These are phyloP conservation scores for Cladosporium velox DNA, from an alignment of 2,329 filamentous ascomycete species.

Conservation along the genomic window DNA sequence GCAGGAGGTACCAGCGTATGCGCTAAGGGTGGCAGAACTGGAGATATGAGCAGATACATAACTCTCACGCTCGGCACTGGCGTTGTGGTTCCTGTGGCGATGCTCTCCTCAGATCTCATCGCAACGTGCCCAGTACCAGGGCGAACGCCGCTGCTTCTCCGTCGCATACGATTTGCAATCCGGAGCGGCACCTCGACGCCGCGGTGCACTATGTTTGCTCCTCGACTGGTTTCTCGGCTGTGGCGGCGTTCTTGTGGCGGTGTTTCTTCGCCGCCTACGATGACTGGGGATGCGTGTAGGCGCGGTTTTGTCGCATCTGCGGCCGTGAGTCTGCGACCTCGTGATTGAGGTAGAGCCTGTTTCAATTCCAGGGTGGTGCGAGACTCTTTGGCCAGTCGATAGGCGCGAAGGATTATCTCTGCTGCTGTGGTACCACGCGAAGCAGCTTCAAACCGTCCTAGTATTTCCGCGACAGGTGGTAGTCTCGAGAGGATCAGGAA, in stretches of 20 bases:
- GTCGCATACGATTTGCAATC: slow-evolving; percentile 33
- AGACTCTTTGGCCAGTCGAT: slow-evolving; percentile 66
- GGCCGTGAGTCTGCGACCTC: slow-evolving; percentile 33
- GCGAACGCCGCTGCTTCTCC: slow-evolving; percentile 24
- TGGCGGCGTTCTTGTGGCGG: slow-evolving; percentile 41
- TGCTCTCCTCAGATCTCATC: slow-evolving; percentile 36
- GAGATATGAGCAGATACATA: slow-evolving; percentile 50
- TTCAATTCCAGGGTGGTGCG: slow-evolving; percentile 47
- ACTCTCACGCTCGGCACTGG: slow-evolving; percentile 25
- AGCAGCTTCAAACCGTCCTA: slow-evolving; percentile 60
- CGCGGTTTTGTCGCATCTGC: slow-evolving; percentile 20
- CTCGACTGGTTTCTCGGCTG: slow-evolving; percentile 44
- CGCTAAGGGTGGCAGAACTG: slow-evolving; percentile 48
- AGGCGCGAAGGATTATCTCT: slow-evolving; percentile 71
- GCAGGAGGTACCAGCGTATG: slow-evolving; percentile 36
- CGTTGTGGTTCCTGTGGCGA: slow-evolving; percentile 30
- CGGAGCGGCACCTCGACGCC: slow-evolving; percentile 44
- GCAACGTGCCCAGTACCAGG: slow-evolving; percentile 12
- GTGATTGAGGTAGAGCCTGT: slow-evolving; percentile 34
- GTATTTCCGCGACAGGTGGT: slow-evolving; percentile 59
- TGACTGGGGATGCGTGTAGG: slow-evolving; percentile 24
- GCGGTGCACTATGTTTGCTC: slow-evolving; percentile 40
- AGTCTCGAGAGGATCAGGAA: slow-evolving; percentile 76
- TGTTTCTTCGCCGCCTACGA: slow-evolving; percentile 52
- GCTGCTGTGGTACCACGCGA: slow-evolving; percentile 59